Percentiles rank a stretch among this genome's conserved stretches.
Evolutionary conservation across 1,139 yeast species (phyloP).

Genomic region (Yamadazyma diddensiae): DNA sequence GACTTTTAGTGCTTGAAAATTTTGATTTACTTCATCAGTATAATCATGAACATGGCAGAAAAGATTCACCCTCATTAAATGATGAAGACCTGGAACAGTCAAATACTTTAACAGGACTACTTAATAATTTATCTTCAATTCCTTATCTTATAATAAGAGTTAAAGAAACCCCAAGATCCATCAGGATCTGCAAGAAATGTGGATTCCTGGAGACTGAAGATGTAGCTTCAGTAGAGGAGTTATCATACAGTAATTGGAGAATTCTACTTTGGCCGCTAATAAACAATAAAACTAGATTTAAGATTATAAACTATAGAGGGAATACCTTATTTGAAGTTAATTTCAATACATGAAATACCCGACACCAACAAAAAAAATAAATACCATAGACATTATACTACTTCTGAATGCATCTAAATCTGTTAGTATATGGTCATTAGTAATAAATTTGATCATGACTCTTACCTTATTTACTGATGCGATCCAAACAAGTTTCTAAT

Average conservation of each 20-base stretch:
- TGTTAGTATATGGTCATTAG: slow-evolving; percentile 2
- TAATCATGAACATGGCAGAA: slow-evolving; percentile 1
- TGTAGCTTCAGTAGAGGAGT: slow-evolving; percentile 7
- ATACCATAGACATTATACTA: background rate
- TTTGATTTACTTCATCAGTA: slow-evolving; percentile 27
- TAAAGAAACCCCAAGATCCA: slow-evolving; percentile 7
- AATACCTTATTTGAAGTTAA: slow-evolving; percentile 12
- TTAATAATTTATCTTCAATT: slow-evolving; percentile 25
- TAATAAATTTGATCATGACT: background rate
- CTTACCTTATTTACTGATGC: background rate
- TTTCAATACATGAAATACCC: background rate
- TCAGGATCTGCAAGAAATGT: slow-evolving; percentile 34
- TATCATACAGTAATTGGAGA: slow-evolving; percentile 27
- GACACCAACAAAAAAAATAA: slow-evolving; percentile 1
- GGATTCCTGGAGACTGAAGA: slow-evolving; percentile 25
- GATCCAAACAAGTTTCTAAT: slow-evolving; percentile 7
- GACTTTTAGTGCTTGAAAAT: slow-evolving; percentile 26
- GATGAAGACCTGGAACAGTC: slow-evolving; percentile 9
- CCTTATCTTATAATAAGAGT: slow-evolving; percentile 22
- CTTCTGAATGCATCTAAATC: background rate
- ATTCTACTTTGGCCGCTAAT: slow-evolving; percentile 27
- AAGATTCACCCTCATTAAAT: slow-evolving; percentile 1
- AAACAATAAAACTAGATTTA: slow-evolving; percentile 14
- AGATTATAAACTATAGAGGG: slow-evolving; percentile 18
- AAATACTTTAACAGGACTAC: slow-evolving; percentile 28